These are phyloP conservation scores for Chytriomyces hyalinus DNA, from an alignment of 192 early-diverging fungal species.

Conservation along the genomic window DNA sequence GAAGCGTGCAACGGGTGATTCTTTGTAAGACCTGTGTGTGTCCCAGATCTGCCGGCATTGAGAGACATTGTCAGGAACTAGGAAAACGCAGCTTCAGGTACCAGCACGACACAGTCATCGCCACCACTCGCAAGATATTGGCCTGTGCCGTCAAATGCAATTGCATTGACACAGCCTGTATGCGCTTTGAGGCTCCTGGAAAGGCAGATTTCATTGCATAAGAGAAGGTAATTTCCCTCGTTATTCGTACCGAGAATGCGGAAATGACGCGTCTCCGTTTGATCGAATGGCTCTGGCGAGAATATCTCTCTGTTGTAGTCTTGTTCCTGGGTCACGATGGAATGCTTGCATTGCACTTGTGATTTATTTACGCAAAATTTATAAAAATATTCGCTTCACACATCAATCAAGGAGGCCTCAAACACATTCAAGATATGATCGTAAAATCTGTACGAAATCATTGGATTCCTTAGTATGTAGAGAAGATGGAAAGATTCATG, in stretches of 20 bases:
- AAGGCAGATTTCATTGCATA: not conserved
- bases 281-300: not conserved
- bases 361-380: not conserved
- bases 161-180: constrained; percentile 35
- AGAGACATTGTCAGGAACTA: not conserved
- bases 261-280: not conserved
- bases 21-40: too few relatives aligned
- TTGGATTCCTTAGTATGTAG: too few relatives aligned
- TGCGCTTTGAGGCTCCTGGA: constrained; percentile 15
- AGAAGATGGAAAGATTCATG: too few relatives aligned
- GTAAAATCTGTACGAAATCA: too few relatives aligned
- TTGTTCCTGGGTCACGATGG: not conserved
- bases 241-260: not conserved
- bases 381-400: not conserved
- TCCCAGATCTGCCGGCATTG: too few relatives aligned
- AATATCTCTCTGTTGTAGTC: not conserved
- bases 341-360: too few relatives aligned
- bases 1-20: too few relatives aligned
- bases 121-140: constrained; percentile 48
- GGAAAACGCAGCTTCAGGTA: not conserved
- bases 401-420: too few relatives aligned
- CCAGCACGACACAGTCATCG: constrained; percentile 53
- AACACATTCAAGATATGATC: too few relatives aligned
- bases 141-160: constrained; percentile 26
- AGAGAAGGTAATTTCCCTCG: not conserved